Evolutionary conservation across 1,139 yeast species (phyloP).

Genomic region (Debaryomyces nepalensis): DNA sequence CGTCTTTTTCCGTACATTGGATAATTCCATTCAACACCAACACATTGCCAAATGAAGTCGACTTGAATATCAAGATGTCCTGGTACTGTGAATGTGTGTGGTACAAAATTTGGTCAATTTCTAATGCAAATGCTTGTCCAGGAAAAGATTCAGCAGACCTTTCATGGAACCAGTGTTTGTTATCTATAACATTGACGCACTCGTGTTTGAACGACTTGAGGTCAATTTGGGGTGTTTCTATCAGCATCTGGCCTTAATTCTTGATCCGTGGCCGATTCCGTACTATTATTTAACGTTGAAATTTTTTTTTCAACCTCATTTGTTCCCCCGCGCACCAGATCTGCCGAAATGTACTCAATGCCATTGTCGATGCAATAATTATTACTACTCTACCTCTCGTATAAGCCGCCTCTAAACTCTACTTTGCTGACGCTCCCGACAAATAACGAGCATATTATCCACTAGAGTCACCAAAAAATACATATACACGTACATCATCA

Average conservation of each 20-base stretch:
- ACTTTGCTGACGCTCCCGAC: no score
- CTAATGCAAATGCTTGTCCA: conserved; percentile 50
- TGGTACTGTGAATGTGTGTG: conserved; percentile 44
- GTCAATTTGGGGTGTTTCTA: conserved; percentile 18
- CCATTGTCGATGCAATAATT: no score
- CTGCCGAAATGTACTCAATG: not conserved
- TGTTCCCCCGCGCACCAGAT: conserved; percentile 2
- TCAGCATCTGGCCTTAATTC: not conserved
- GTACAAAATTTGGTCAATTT: conserved; percentile 38
- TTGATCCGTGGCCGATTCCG: not conserved
- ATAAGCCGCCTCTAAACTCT: no score
- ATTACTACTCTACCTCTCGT: no score
- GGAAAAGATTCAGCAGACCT: conserved; percentile 42
- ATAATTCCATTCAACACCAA: conserved; percentile 84
- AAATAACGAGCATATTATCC: no score
- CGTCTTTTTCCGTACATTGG: conserved; percentile 89
- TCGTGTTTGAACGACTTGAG: conserved; percentile 31
- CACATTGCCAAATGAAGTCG: conserved; percentile 80
- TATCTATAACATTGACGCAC: conserved; percentile 30
- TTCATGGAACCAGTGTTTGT: conserved; percentile 48
- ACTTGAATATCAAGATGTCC: conserved; percentile 70
- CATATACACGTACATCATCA: no score
- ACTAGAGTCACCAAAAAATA: no score
- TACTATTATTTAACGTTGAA: not conserved
- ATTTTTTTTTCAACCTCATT: conserved; percentile 7